A percentile compares a stretch with the other conserved stretches of the same genome.
These are phyloP conservation scores for Gyromitra esculenta DNA, from an alignment of 2,329 filamentous ascomycete genomes.

Conservation along the genomic window DNA sequence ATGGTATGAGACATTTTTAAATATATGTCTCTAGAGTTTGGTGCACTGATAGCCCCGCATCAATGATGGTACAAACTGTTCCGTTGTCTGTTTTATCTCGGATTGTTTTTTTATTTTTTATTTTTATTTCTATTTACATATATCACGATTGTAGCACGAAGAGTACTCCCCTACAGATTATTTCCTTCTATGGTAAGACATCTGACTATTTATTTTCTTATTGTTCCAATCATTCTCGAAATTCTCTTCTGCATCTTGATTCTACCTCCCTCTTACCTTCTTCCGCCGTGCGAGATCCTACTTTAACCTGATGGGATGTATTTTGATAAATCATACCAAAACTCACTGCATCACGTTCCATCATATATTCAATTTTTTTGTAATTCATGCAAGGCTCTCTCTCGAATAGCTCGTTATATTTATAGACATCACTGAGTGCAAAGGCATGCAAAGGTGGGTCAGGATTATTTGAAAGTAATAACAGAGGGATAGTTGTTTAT, in stretches of 20 bases:
- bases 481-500: neutral
- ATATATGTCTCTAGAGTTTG: neutral
- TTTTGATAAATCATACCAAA: neutral
- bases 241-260: slow-evolving; percentile 1
- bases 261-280: neutral
- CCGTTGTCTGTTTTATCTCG: slow-evolving; percentile 16
- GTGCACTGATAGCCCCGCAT: neutral
- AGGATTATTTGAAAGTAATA: neutral
- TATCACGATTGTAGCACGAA: neutral
- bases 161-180: slow-evolving; percentile 3
- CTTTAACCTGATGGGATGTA: neutral
- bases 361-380: slow-evolving; percentile 6
- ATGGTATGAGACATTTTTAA: neutral
- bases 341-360: neutral
- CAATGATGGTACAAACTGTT: slow-evolving; percentile 7
- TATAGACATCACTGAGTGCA: neutral
- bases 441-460: neutral
- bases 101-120: slow-evolving; percentile 14
- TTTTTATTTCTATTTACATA: slow-evolving; percentile 23
- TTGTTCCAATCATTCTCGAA: slow-evolving; percentile 11
- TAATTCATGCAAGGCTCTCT: neutral
- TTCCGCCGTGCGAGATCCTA: neutral
- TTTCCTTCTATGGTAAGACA: slow-evolving; percentile 19
- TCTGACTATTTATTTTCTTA: slow-evolving; percentile 6
- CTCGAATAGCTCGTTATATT: neutral